Evolutionary conservation across 2,329 filamentous ascomycete species (phyloP), one percentile per base, ranked within the genome.

Genomic region (Penicillium sp.): DNA sequence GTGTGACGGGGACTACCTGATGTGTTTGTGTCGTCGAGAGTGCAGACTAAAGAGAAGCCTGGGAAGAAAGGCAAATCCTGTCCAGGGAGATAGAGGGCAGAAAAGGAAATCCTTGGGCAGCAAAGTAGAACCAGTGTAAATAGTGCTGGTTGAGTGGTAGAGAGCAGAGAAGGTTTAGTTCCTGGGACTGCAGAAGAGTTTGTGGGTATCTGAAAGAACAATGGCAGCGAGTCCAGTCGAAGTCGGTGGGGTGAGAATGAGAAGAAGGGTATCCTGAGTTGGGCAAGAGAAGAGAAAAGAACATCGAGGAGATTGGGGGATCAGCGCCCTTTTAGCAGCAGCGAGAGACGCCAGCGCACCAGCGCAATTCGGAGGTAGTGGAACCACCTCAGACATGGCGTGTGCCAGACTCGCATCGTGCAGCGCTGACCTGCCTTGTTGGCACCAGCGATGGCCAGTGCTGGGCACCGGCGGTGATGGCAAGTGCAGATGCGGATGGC

Each of bases 1-100:
- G 56, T 50, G 53, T 58, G 51, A 57, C 56, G 64, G 64, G 60
- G 53, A 59, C 67, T 70, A 70, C 67, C 67, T 70, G 63, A 59
- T 62, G 55, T 59, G 41, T 59, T 55, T 57, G 49, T 48, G 53
- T 47, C 51, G 54, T 53, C 45, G 53, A 53, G 25, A 18, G 34
- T 47, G 48, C 47, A 50, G 50, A 54, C 48, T 52, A 45, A 41
- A 48, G 18, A 41, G 17, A 53, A 57, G 55, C 47, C 49, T 51
- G 41, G 56, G 57, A 45, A 54, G 56, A 45, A 65, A 60, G 57
- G 51, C 50, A 59, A 54, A 56, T 64, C 60, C 58, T 59, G 52
- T 62, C 53, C 59, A 40, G 55, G 46, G 44, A 51, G 51, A 54
- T 51, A n/a, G 14, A 49, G 50, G 53, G 50, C 41, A 51, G 50